Percentiles rank a stretch among this genome's conserved stretches.
Evolutionary conservation across 768 basidiomycete species (phyloP).

Genomic region (Leccinum variicolor): DNA sequence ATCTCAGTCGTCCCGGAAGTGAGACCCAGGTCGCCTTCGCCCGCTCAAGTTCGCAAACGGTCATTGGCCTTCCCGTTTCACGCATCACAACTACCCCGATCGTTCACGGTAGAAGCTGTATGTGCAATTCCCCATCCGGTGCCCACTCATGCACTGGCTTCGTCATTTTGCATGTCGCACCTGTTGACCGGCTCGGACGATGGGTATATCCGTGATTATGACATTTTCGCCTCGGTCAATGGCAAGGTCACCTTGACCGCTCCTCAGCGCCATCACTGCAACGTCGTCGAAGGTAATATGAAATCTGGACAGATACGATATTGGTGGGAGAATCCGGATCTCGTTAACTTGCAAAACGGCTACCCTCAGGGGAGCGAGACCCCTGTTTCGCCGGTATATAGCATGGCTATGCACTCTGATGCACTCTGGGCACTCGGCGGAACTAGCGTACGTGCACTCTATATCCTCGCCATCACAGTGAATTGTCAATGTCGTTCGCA

Average conservation of each 20-base stretch:
- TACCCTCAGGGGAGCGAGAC: slow-evolving; percentile 47
- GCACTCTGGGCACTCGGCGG: slow-evolving; percentile 92
- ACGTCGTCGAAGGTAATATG: slow-evolving; percentile 88
- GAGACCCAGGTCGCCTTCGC: slow-evolving; percentile 47
- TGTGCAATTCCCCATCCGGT: slow-evolving; percentile 88
- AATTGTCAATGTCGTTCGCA: slow-evolving; percentile 32
- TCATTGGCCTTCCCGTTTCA: slow-evolving; percentile 35
- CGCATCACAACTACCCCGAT: slow-evolving; percentile 40
- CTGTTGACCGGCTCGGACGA: slow-evolving; percentile 90
- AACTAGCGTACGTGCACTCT: slow-evolving; percentile 59
- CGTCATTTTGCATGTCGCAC: slow-evolving; percentile 84
- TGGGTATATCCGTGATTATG: slow-evolving; percentile 90
- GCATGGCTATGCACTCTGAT: slow-evolving; percentile 87
- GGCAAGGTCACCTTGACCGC: slow-evolving; percentile 84
- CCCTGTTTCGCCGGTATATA: slow-evolving; percentile 74
- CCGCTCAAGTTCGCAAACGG: slow-evolving; percentile 51
- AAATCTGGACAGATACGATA: slow-evolving; percentile 82
- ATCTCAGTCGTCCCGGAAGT: slow-evolving; percentile 21
- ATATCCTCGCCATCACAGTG: slow-evolving; percentile 15
- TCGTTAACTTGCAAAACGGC: slow-evolving; percentile 17
- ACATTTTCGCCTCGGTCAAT: slow-evolving; percentile 86
- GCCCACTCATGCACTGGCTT: slow-evolving; percentile 83
- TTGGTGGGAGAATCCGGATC: slow-evolving; percentile 82
- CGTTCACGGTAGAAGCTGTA: slow-evolving; percentile 86
- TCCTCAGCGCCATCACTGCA: slow-evolving; percentile 84